A percentile compares a stretch with the other conserved stretches of the same genome.
Evolutionary conservation across 2,329 filamentous ascomycete genomes (phyloP).

Genomic region (Dactylellina parvicollis): DNA sequence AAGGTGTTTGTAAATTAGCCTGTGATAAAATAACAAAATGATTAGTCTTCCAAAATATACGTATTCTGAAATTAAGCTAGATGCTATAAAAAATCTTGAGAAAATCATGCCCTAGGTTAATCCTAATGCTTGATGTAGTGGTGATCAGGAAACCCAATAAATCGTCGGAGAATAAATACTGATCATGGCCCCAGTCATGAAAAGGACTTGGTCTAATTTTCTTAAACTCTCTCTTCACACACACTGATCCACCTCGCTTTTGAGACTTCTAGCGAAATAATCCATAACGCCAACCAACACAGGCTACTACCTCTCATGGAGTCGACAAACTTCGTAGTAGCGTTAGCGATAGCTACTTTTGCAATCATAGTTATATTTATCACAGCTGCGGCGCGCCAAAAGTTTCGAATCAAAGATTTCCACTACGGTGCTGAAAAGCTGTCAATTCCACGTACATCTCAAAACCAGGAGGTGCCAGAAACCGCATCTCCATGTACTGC

Average conservation of each 20-base stretch:
- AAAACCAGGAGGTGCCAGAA: neutral
- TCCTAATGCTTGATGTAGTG: too few species aligned
- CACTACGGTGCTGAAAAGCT: neutral
- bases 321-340: neutral
- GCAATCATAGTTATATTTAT: neutral
- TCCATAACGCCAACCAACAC: neutral
- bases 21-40: too few species aligned
- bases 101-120: too few species aligned
- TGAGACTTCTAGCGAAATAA: neutral
- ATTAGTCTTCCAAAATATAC: too few species aligned
- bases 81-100: too few species aligned
- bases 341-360: slow-evolving; percentile 6
- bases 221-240: too few species aligned
- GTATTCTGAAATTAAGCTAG: too few species aligned
- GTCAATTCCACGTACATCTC: neutral
- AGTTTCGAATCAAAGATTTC: neutral
- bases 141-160: too few species aligned
- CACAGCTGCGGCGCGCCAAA: slow-evolving; percentile 1
- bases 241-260: neutral
- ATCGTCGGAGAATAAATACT: too few species aligned
- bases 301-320: slow-evolving; percentile 2
- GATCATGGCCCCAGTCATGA: too few species aligned
- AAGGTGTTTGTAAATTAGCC: too few species aligned
- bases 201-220: too few species aligned
- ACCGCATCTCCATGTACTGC: neutral